Evolutionary conservation across 108 stramenopile genomes (phyloP).

Genomic region (Pseudonitzschia multiseries): DNA sequence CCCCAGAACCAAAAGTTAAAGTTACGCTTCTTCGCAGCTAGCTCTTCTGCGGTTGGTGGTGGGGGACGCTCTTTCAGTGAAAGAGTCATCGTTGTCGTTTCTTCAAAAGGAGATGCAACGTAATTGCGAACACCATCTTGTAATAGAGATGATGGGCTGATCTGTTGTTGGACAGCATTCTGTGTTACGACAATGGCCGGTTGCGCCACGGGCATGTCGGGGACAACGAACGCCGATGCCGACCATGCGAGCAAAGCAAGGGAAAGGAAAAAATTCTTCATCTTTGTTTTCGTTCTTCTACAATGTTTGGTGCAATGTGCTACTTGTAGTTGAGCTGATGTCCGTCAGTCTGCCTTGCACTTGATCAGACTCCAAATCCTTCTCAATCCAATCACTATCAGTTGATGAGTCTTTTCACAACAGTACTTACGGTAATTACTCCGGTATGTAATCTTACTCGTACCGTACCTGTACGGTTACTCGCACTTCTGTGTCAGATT

Average conservation of each 20-base stretch:
- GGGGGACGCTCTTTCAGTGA: constrained; percentile 74
- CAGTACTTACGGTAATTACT: no score
- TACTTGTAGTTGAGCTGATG: background rate
- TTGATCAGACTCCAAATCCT: background rate
- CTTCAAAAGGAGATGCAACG: background rate
- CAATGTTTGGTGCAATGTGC: background rate
- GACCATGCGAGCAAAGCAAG: background rate
- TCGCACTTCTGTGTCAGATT: background rate
- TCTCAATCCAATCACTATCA: background rate
- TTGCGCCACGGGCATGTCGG: background rate
- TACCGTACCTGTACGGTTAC: background rate
- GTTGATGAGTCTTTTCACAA: background rate
- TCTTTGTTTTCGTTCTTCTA: background rate
- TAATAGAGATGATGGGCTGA: background rate
- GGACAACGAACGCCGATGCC: constrained; percentile 10
- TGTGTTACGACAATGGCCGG: background rate
- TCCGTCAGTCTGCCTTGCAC: background rate
- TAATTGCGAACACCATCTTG: constrained; percentile 24
- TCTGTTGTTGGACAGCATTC: constrained; percentile 1
- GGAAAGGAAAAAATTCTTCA: background rate
- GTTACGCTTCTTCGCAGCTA: constrained; percentile 79
- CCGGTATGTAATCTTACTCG: no score
- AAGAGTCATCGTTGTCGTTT: constrained; percentile 33
- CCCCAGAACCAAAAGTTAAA: constrained; percentile 82
- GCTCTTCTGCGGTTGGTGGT: constrained; percentile 78